Conservation (phyloP, 139 green algal species). For the Picochlorum sp. region DNA sequence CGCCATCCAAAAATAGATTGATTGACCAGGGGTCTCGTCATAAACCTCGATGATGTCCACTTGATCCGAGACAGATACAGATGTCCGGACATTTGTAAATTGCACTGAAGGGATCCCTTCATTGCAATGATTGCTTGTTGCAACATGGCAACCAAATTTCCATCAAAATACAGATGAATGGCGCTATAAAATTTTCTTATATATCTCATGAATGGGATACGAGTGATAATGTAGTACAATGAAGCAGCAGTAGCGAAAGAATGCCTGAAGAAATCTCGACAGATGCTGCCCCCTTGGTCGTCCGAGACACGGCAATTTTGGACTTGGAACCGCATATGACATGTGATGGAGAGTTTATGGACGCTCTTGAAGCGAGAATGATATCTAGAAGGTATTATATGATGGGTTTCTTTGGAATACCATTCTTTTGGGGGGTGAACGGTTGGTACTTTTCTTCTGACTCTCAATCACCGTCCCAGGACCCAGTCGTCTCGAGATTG, state of each 20-base stretch:
- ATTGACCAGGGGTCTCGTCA: too few species aligned
- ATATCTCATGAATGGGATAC: too few species aligned
- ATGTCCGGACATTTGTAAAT: too few species aligned
- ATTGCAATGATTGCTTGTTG: too few species aligned
- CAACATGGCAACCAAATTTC: too few species aligned
- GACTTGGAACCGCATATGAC: conserved; percentile 16
- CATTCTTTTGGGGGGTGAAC: conserved; percentile 50
- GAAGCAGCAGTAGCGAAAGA: background rate
- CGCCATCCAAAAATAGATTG: too few species aligned
- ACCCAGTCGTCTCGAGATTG: conserved; percentile 41
- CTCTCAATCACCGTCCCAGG: conserved; percentile 1
- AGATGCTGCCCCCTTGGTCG: background rate
- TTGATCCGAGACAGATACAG: too few species aligned
- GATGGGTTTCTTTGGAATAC: conserved; percentile 42
- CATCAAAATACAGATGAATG: too few species aligned
- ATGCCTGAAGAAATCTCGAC: background rate
- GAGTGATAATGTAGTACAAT: too few species aligned
- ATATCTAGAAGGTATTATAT: conserved; percentile 27
- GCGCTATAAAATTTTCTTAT: too few species aligned
- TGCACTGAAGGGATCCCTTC: too few species aligned
- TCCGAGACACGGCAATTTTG: background rate
- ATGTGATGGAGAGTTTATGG: conserved; percentile 10
- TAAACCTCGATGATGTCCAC: too few species aligned
- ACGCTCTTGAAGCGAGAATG: conserved; percentile 2
- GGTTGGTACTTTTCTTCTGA: conserved; percentile 56